These are phyloP conservation scores for Acacia acuminata DNA, from an alignment of 306 rosid species.

Conservation along the genomic window DNA sequence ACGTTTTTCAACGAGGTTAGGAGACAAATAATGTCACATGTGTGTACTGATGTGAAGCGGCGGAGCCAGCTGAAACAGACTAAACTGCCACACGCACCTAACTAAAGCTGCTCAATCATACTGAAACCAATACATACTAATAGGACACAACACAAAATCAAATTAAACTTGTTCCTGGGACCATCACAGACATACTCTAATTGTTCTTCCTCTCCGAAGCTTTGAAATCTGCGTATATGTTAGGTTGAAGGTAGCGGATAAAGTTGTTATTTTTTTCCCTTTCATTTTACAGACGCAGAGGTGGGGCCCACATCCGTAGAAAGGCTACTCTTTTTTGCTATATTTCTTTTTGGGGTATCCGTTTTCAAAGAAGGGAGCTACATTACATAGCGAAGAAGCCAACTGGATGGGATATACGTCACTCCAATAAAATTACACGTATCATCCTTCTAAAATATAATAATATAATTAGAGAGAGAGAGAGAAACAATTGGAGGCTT, in stretches of 20 bases:
- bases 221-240: constrained; percentile 23
- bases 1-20: constrained; percentile 47
- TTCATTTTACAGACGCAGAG: background rate
- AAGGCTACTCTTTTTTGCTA: constrained; percentile 27
- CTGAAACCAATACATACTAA: background rate
- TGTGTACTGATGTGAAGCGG: constrained; percentile 29
- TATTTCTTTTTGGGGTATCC: constrained; percentile 30
- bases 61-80: constrained; percentile 41
- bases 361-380: constrained; percentile 52
- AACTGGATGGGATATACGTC: constrained; percentile 47
- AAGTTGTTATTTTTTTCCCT: constrained; percentile 29
- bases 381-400: constrained; percentile 56
- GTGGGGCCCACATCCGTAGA: constrained; percentile 42
- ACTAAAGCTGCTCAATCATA: constrained; percentile 35
- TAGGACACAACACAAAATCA: constrained; percentile 35
- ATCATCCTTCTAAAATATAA: background rate
- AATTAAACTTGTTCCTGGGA: constrained; percentile 13
- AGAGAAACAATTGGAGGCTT: constrained; percentile 46
- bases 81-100: constrained; percentile 30
- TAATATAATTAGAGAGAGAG: background rate
- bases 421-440: constrained; percentile 35
- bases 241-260: constrained; percentile 54
- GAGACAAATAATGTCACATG: constrained; percentile 30
- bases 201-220: background rate
- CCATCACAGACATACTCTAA: background rate